Conservation (phyloP, 2,329 filamentous ascomycete species). For the Biscogniauxia mediterranea region DNA sequence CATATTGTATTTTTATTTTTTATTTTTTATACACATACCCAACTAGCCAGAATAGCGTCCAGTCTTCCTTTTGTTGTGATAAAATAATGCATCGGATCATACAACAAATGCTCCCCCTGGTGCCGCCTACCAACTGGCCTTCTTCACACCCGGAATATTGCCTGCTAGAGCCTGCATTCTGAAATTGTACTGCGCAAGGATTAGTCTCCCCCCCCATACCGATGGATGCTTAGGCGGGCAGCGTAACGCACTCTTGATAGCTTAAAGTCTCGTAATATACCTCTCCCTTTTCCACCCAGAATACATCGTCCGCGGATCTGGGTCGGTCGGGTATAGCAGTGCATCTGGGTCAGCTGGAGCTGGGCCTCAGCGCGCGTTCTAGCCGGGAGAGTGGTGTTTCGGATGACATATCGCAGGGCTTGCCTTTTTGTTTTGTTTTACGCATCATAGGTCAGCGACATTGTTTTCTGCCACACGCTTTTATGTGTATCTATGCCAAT, state of each 20-base stretch:
- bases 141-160: slow-evolving; percentile 86
- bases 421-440: slow-evolving; percentile 56
- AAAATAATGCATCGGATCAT: slow-evolving; percentile 11
- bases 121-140: slow-evolving; percentile 82
- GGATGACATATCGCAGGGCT: slow-evolving; percentile 88
- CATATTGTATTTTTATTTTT: too few relatives aligned
- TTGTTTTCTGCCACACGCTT: too few relatives aligned
- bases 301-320: slow-evolving; percentile 95
- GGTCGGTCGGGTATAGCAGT: slow-evolving; percentile 88
- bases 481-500: too few relatives aligned
- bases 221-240: neutral
- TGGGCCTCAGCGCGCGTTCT: slow-evolving; percentile 88
- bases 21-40: neutral
- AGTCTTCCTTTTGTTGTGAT: neutral
- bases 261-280: slow-evolving; percentile 91
- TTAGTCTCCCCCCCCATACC: slow-evolving; percentile 27
- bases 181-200: slow-evolving; percentile 74
- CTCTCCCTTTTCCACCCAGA: slow-evolving; percentile 82
- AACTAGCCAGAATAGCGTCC: neutral
- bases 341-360: slow-evolving; percentile 91
- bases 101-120: slow-evolving; percentile 10
- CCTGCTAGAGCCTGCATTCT: slow-evolving; percentile 83
- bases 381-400: slow-evolving; percentile 81
- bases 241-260: slow-evolving; percentile 74
- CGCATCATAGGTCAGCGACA: slow-evolving; percentile 4